Evolutionary conservation across 257 asterid genomes (phyloP).

Genomic region (Ehretia macrophylla): DNA sequence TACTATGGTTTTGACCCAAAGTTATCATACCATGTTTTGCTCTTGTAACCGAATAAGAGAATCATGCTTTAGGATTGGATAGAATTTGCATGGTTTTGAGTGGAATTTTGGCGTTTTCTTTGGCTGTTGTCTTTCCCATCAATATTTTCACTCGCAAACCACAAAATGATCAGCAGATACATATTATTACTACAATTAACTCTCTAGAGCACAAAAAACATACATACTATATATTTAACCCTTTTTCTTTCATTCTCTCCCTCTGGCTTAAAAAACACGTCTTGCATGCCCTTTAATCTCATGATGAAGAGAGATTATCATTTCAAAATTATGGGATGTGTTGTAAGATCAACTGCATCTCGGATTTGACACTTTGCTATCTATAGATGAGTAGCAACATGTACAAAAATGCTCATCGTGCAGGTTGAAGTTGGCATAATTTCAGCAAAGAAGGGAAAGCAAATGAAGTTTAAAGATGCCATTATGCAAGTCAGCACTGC

Average conservation of each 20-base stretch:
- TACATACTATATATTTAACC: too few species aligned
- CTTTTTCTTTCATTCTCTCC: too few species aligned
- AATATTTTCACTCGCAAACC: conserved; percentile 13
- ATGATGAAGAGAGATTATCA: neutral
- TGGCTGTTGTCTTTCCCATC: conserved; percentile 5
- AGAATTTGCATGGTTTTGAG: conserved; percentile 34
- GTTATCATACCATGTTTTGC: neutral
- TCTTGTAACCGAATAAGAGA: conserved; percentile 5
- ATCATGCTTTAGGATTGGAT: conserved; percentile 3
- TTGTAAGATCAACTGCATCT: too few species aligned
- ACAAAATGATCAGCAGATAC: conserved; percentile 18
- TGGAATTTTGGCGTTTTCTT: conserved; percentile 37
- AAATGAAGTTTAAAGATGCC: neutral
- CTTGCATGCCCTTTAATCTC: too few species aligned
- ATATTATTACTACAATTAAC: conserved; percentile 13
- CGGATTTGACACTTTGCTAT: too few species aligned
- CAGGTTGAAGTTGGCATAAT: too few species aligned
- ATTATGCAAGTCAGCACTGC: neutral
- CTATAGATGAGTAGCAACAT: too few species aligned
- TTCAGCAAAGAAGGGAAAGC: neutral
- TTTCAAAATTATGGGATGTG: neutral
- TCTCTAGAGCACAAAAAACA: too few species aligned
- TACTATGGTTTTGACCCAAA: conserved; percentile 8
- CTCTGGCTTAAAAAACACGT: too few species aligned
- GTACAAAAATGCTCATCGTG: too few species aligned